phyloP scores from a whole-genome alignment of 2,329 filamentous ascomycete species.

The Elsinoe fawcettii region DNA sequence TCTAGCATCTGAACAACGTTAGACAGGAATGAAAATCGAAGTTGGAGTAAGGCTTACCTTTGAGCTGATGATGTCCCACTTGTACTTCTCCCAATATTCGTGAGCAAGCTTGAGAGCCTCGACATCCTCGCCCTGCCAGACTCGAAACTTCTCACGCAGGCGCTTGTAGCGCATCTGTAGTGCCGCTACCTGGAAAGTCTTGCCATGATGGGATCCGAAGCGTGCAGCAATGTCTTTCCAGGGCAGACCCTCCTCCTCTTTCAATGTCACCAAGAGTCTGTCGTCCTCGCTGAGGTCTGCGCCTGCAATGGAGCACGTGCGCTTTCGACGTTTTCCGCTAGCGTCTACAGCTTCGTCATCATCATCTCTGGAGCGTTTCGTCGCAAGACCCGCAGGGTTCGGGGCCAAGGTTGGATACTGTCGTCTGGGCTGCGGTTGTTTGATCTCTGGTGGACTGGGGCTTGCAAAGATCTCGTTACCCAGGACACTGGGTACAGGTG shows the following conservation, averaged over 20 bases:
- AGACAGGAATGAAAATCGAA: not conserved
- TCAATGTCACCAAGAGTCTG: conserved; percentile 42
- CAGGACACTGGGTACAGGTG: conserved; percentile 18
- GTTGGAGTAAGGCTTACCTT: conserved; percentile 34
- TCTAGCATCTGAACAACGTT: conserved; percentile 42
- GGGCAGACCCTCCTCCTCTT: conserved; percentile 45
- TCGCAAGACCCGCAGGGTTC: conserved; percentile 31
- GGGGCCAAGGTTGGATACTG: conserved; percentile 39
- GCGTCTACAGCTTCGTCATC: conserved; percentile 27
- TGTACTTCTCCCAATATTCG: conserved; percentile 47
- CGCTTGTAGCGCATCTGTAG: conserved; percentile 50
- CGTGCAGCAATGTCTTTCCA: conserved; percentile 49
- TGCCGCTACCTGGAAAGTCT: conserved; percentile 44
- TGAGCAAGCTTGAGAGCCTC: conserved; percentile 43
- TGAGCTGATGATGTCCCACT: conserved; percentile 47
- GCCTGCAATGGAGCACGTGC: conserved; percentile 30
- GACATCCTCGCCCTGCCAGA: conserved; percentile 46
- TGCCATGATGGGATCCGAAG: conserved; percentile 42
- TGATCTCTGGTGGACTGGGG: conserved; percentile 21
- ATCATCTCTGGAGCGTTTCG: conserved; percentile 36
- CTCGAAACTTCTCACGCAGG: conserved; percentile 42
- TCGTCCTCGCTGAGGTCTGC: conserved; percentile 45
- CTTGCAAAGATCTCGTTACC: conserved; percentile 20
- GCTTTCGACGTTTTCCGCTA: conserved; percentile 34
- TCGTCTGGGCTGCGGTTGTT: conserved; percentile 34